phyloP scores from a whole-genome alignment of 768 basidiomycete species.

The Boletus rubropictus region DNA sequence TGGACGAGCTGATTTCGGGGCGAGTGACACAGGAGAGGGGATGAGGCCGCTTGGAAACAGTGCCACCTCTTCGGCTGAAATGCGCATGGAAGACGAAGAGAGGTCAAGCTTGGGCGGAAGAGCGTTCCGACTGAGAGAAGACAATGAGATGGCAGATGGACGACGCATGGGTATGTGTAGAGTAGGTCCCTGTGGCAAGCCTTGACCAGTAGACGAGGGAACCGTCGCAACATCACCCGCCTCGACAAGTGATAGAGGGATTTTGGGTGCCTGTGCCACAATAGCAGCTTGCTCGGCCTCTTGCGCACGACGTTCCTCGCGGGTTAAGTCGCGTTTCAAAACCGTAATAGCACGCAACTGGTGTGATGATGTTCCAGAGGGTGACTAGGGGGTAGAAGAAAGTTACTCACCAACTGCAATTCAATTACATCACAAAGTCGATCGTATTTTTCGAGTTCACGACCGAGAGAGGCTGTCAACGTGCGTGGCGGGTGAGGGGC shows the following conservation, averaged over 20 bases:
- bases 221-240: conserved; percentile 15
- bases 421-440: conserved; percentile 77
- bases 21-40: conserved; percentile 72
- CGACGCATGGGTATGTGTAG: conserved; percentile 42
- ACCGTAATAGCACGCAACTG: conserved; percentile 69
- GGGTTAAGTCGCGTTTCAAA: conserved; percentile 61
- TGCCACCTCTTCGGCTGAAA: conserved; percentile 58
- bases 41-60: conserved; percentile 56
- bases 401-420: conserved; percentile 52
- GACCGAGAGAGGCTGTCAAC: conserved; percentile 58
- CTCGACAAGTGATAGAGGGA: conserved; percentile 22
- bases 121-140: conserved; percentile 67
- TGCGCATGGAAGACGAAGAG: conserved; percentile 59
- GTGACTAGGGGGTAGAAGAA: background rate
- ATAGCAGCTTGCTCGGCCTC: conserved; percentile 41
- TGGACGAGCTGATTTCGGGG: conserved; percentile 71
- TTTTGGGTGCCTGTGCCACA: conserved; percentile 25
- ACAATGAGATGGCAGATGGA: conserved; percentile 73
- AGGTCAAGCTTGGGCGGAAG: conserved; percentile 77
- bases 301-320: conserved; percentile 51
- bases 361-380: background rate
- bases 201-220: conserved; percentile 29
- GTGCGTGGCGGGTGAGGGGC: conserved; percentile 60
- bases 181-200: conserved; percentile 32
- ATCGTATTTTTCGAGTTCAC: conserved; percentile 74